A percentile compares a stretch with the other conserved stretches of the same genome.
phyloP scores from a whole-genome alignment of 1,139 yeast species.

The Candida glucosophila region DNA sequence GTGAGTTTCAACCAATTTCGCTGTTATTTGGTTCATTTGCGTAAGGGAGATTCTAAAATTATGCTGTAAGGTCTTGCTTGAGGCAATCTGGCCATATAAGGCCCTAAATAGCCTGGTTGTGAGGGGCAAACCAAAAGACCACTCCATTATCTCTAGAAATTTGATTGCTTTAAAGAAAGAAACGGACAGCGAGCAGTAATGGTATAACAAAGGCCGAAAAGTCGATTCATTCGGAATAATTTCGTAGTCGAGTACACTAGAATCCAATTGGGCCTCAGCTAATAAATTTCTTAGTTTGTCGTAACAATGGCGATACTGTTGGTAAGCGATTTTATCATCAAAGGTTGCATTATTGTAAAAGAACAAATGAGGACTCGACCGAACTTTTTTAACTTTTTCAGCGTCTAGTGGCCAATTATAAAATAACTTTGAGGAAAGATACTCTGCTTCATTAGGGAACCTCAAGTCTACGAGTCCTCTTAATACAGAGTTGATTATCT shows the following conservation, averaged over 20 bases:
- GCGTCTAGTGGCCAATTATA: slow-evolving; percentile 1
- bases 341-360: slow-evolving; percentile 12
- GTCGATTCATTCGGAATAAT: slow-evolving; percentile 20
- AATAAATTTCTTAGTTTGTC: slow-evolving; percentile 21
- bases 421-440: slow-evolving; percentile 5
- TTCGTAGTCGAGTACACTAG: slow-evolving; percentile 3
- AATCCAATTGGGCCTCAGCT: slow-evolving; percentile 4
- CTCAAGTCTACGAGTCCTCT: slow-evolving; percentile 8
- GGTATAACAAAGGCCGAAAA: slow-evolving; percentile 14
- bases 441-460: slow-evolving; percentile 8
- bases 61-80: slow-evolving; percentile 1
- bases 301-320: slow-evolving; percentile 11
- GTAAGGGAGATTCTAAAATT: slow-evolving; percentile 5
- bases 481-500: slow-evolving; percentile 11
- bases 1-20: slow-evolving; percentile 12
- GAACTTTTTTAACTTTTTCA: neutral
- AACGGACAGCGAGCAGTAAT: slow-evolving; percentile 7
- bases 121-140: slow-evolving; percentile 14
- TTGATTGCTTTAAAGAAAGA: slow-evolving; percentile 8
- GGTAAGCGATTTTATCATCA: slow-evolving; percentile 11
- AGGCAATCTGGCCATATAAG: slow-evolving; percentile 6
- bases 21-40: slow-evolving; percentile 8
- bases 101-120: slow-evolving; percentile 17
- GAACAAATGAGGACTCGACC: slow-evolving; percentile 5
- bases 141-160: slow-evolving; percentile 12